Evolutionary conservation across 2,329 filamentous ascomycete genomes (phyloP).

Genomic region (Tolypocladium inflatum): DNA sequence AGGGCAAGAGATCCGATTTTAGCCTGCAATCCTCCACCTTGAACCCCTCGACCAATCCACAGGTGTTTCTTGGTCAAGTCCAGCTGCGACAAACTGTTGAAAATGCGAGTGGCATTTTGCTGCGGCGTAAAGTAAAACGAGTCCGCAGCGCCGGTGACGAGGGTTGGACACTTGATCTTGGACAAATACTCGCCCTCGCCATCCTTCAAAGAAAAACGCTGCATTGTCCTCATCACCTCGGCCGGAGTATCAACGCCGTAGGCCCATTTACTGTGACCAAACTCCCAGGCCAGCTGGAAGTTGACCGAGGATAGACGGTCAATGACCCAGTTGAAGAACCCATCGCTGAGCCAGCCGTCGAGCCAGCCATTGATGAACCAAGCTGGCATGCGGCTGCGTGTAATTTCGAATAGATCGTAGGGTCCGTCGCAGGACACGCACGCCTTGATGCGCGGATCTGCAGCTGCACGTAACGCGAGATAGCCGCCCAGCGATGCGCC

Average conservation of each 20-base stretch:
- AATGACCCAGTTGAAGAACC: slow-evolving; percentile 15
- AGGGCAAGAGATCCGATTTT: slow-evolving; percentile 13
- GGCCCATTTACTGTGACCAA: slow-evolving; percentile 12
- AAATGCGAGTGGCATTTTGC: slow-evolving; percentile 6
- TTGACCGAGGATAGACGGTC: slow-evolving; percentile 6
- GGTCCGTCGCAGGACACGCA: slow-evolving; percentile 24
- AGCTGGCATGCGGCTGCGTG: slow-evolving; percentile 12
- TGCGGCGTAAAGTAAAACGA: slow-evolving; percentile 10
- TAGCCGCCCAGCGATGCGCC: slow-evolving; percentile 35
- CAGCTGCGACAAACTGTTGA: slow-evolving; percentile 4
- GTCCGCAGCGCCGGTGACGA: slow-evolving; percentile 15
- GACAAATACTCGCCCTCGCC: slow-evolving; percentile 7
- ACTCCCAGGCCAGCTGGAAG: slow-evolving; percentile 21
- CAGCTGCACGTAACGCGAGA: slow-evolving; percentile 30
- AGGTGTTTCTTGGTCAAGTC: slow-evolving; percentile 8
- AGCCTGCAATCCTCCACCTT: slow-evolving; percentile 12
- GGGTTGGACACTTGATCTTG: slow-evolving; percentile 15
- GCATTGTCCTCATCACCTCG: slow-evolving; percentile 14
- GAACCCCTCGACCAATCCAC: slow-evolving; percentile 9
- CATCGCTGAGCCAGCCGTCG: slow-evolving; percentile 13
- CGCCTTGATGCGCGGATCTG: slow-evolving; percentile 31
- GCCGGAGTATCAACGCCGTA: slow-evolving; percentile 14
- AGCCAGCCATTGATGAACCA: slow-evolving; percentile 17
- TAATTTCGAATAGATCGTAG: slow-evolving; percentile 15
- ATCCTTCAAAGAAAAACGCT: slow-evolving; percentile 7